Percentiles rank a stretch among this genome's conserved stretches.
These are phyloP conservation scores for Jaminaea rosea DNA, from an alignment of 1,284 basidiomycete genomes.

Conservation along the genomic window DNA sequence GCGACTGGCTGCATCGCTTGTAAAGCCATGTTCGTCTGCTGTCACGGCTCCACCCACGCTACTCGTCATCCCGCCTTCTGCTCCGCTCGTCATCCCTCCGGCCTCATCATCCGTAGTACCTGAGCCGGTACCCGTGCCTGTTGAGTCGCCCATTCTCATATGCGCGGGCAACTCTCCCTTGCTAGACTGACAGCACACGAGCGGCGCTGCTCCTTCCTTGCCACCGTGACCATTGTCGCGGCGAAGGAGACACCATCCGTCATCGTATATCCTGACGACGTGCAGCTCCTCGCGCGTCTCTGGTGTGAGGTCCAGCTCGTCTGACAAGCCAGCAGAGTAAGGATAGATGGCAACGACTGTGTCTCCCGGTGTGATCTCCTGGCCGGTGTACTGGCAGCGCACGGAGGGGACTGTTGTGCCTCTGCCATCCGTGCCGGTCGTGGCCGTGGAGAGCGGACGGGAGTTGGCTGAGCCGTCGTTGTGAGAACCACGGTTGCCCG, in stretches of 20 bases:
- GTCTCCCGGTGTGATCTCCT: slow-evolving; percentile 35
- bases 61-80: slow-evolving; percentile 23
- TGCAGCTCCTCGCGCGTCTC: slow-evolving; percentile 26
- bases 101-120: slow-evolving; percentile 15
- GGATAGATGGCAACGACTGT: slow-evolving; percentile 41
- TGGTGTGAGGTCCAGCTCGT: slow-evolving; percentile 36
- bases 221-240: slow-evolving; percentile 12
- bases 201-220: slow-evolving; percentile 31
- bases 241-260: slow-evolving; percentile 36
- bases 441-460: slow-evolving; percentile 25
- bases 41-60: slow-evolving; percentile 31
- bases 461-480: background rate
- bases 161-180: slow-evolving; percentile 17
- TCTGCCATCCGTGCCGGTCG: slow-evolving; percentile 27
- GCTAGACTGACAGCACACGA: slow-evolving; percentile 34
- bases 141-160: background rate
- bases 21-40: slow-evolving; percentile 26
- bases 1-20: slow-evolving; percentile 11
- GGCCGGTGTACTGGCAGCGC: slow-evolving; percentile 38
- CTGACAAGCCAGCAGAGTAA: slow-evolving; percentile 37
- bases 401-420: slow-evolving; percentile 36
- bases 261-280: slow-evolving; percentile 36
- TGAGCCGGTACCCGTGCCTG: slow-evolving; percentile 17
- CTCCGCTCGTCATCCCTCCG: slow-evolving; percentile 23
- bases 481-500: slow-evolving; percentile 16